Evolutionary conservation across 2,329 filamentous ascomycete genomes (phyloP).

Genomic region (Gnomoniopsis sp.): DNA sequence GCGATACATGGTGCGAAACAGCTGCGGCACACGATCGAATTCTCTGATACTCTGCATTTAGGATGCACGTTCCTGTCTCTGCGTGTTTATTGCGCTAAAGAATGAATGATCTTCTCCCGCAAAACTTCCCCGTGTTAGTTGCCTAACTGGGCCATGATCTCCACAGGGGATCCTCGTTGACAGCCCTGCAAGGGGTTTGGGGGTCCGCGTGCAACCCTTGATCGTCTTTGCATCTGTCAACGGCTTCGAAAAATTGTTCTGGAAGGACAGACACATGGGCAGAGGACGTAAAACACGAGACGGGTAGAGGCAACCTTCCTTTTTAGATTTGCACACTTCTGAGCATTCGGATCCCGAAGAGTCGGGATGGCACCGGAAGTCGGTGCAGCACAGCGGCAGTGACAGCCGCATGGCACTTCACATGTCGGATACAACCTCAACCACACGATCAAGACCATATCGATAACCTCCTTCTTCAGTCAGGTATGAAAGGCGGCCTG

Average conservation of each 20-base stretch:
- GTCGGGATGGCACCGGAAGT: neutral
- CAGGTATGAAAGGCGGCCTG: too few species aligned
- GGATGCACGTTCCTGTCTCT: too few species aligned
- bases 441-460: neutral
- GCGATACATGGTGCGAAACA: too few species aligned
- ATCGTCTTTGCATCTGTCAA: neutral
- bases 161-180: neutral
- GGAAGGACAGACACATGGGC: neutral
- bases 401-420: conserved; percentile 16
- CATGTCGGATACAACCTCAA: neutral
- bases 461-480: neutral
- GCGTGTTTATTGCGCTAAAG: too few species aligned
- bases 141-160: conserved; percentile 3
- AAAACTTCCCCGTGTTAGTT: neutral
- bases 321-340: neutral
- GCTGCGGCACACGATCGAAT: too few species aligned
- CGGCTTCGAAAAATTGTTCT: neutral
- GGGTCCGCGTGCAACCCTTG: neutral
- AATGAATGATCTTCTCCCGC: neutral
- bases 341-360: neutral
- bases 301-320: neutral
- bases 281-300: too few species aligned
- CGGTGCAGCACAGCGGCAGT: conserved; percentile 23
- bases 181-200: neutral
- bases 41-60: too few species aligned